These are phyloP conservation scores for Peronospora belbahrii DNA, from an alignment of 352 stramenopile genomes.

Conservation along the genomic window DNA sequence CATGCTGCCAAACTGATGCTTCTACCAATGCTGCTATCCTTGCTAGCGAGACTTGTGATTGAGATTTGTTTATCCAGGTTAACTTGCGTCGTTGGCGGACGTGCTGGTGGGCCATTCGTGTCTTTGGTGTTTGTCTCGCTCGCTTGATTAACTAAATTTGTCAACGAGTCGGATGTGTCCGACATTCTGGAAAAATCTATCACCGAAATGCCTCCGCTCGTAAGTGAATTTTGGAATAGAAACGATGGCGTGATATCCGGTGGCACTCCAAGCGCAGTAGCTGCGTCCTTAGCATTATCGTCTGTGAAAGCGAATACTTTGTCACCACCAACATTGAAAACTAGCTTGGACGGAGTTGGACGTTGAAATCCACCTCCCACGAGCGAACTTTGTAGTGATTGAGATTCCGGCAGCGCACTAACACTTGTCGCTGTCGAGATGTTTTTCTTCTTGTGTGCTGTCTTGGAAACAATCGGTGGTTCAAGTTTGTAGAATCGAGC, in stretches of 20 bases:
- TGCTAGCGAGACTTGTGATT: conserved; percentile 8
- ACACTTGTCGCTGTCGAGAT: conserved; percentile 9
- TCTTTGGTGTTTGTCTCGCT: conserved; percentile 15
- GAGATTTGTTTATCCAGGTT: conserved; percentile 14
- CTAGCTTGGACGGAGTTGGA: conserved; percentile 7
- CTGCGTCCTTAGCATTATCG: not conserved
- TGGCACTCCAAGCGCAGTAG: conserved; percentile 9
- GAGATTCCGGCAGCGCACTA: conserved; percentile 35
- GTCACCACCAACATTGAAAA: not conserved
- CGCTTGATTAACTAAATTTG: conserved; percentile 9
- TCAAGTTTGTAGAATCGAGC: conserved; percentile 15
- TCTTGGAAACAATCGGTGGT: conserved; percentile 1
- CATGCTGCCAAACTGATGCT: not conserved
- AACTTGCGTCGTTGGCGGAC: conserved; percentile 4
- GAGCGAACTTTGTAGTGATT: conserved; percentile 63
- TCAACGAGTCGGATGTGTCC: conserved; percentile 11
- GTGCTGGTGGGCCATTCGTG: not conserved
- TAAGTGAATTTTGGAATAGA: conserved; percentile 15
- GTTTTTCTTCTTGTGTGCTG: not conserved
- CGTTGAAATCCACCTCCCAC: conserved; percentile 61
- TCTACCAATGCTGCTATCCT: conserved; percentile 3
- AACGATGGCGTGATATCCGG: conserved; percentile 14
- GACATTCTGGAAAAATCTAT: conserved; percentile 4
- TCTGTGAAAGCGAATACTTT: not conserved
- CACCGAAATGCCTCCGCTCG: conserved; percentile 13